Evolutionary conservation across 148 eudicot genomes (phyloP).

Genomic region (Spergularia bocconei): DNA sequence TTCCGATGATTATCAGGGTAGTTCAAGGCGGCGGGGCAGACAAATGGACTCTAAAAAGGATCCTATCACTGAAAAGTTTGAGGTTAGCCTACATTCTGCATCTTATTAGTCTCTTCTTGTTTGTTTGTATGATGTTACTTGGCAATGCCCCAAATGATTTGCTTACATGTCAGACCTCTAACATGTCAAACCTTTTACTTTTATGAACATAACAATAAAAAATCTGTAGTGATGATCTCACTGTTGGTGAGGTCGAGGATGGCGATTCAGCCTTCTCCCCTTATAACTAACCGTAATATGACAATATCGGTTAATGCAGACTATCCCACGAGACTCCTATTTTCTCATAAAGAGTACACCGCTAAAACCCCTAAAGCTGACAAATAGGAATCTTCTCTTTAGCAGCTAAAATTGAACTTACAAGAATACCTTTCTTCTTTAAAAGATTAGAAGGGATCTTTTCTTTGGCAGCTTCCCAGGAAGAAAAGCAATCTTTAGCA

Average conservation of each 20-base stretch:
- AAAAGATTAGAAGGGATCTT: not conserved
- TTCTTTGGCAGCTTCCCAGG: no score
- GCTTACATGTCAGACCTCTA: not conserved
- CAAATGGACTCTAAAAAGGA: constrained; percentile 74
- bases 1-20: constrained; percentile 50
- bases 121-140: not conserved
- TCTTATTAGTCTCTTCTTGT: constrained; percentile 3
- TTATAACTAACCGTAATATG: no score
- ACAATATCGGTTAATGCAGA: not conserved
- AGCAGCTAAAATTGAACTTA: not conserved
- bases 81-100: constrained; percentile 42
- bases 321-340: not conserved
- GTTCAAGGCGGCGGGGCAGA: constrained; percentile 61
- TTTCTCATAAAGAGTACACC: not conserved
- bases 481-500: no score
- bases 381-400: not conserved
- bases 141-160: not conserved
- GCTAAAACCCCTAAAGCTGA: not conserved
- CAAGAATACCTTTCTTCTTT: no score
- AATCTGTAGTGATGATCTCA: not conserved
- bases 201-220: not conserved
- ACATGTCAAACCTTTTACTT: not conserved
- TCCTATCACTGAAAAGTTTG: constrained; percentile 72
- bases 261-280: not conserved
- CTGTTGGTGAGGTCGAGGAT: not conserved